Conservation (phyloP, 2,329 filamentous ascomycete genomes). For the Fusarium sp. region DNA sequence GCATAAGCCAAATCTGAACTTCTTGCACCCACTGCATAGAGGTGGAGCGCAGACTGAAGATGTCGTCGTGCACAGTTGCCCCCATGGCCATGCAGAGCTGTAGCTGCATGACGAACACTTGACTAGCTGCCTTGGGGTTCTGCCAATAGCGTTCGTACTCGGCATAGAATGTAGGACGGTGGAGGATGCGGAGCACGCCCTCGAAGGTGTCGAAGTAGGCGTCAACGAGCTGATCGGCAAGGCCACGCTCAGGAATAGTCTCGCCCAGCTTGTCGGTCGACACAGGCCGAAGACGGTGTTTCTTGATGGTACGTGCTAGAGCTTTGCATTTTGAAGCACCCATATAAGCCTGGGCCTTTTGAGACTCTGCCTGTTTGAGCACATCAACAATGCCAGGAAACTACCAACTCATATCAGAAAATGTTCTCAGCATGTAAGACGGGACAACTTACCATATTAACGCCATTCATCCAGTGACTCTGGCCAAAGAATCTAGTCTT, state of each 20-base stretch:
- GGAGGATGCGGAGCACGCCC: conserved; percentile 68
- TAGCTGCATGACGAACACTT: conserved; percentile 64
- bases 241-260: conserved; percentile 54
- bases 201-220: conserved; percentile 69
- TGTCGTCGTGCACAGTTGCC: conserved; percentile 61
- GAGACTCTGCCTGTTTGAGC: conserved; percentile 46
- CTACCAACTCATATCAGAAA: conserved; percentile 39
- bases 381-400: conserved; percentile 50
- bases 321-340: conserved; percentile 58
- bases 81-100: conserved; percentile 68
- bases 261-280: conserved; percentile 56
- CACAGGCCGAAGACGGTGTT: conserved; percentile 54
- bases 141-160: conserved; percentile 67
- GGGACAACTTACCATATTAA: conserved; percentile 55
- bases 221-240: conserved; percentile 66
- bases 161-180: conserved; percentile 68
- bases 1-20: conserved; percentile 64
- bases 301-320: conserved; percentile 59
- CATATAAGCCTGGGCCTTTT: conserved; percentile 50
- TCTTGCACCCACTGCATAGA: conserved; percentile 67
- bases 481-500: conserved; percentile 63
- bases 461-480: conserved; percentile 65
- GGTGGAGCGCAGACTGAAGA: conserved; percentile 57
- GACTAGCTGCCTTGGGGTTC: conserved; percentile 55
- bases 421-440: background rate